Evolutionary conservation across 306 rosid species (phyloP), one percentile per base, ranked within the genome.

Genomic region (Herpetospermum pedunculosum): DNA sequence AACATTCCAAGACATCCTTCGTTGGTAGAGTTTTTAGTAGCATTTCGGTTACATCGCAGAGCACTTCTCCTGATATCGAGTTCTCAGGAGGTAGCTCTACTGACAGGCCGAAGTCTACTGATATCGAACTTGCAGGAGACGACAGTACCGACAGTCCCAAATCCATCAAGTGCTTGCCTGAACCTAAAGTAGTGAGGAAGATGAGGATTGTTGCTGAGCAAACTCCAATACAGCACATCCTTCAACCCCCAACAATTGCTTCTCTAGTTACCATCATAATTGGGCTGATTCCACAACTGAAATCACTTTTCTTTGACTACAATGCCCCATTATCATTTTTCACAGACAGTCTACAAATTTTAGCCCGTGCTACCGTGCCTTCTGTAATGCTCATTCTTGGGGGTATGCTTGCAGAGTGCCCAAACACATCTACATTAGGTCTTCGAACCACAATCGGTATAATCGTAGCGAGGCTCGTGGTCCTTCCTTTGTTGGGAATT

Each of bases 401-500:
- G 44, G 97, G 96, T 15, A 84, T 92, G 96, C 92, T 92, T 54
- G 98, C 97, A 15, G 98, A 90, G 83, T 96, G 96, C 48, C 97
- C 97, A 26, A 90, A 78, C 53, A 92, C 85, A 16, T 90, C 98
- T 29, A 82, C 64, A 58, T 88, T 92, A 28, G 96, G 98, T 50
- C 85, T 80, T 74, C 80, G 85, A 78, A 92, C 96, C 52, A 88
- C 90, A 6, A 50, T 90, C 41, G 96, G 96, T 74, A 78, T 92
- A 57, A 77, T 48, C 19, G 86, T 88, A 54, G 89, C 98, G 28
- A 90, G 98, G 79, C 96, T 92, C 37, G 75, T 92, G 43, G 74
- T 92, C 79, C 98, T 92, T 77, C 98, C 98, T 70, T 15, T 85
- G 18, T n/a, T 92, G 21, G 98, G 98, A 65, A 87, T 90, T 5